Percentiles rank a stretch among this genome's conserved stretches.
Evolutionary conservation across 257 asterid species (phyloP).

Genomic region (Parsonsia alboflavescens): DNA sequence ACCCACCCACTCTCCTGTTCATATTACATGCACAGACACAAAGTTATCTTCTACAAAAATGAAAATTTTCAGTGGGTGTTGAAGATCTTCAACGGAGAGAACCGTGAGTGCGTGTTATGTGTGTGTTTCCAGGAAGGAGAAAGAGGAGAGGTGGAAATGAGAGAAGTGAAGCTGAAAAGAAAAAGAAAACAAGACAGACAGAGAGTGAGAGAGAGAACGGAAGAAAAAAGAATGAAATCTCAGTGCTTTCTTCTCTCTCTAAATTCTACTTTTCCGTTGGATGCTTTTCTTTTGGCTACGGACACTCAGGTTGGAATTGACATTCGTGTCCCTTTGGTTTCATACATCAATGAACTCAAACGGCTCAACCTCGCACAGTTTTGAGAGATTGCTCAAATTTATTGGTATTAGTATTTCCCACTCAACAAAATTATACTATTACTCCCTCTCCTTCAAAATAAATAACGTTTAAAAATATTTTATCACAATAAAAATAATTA

Average conservation of each 20-base stretch:
- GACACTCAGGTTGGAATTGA: slow-evolving; percentile 15
- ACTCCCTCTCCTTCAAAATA: too few species aligned
- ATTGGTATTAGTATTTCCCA: too few species aligned
- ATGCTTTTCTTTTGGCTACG: slow-evolving; percentile 21
- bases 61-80: background rate
- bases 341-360: slow-evolving; percentile 5
- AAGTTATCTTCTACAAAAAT: background rate
- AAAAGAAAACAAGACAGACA: background rate
- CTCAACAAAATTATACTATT: too few species aligned
- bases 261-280: slow-evolving; percentile 40
- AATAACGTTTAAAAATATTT: too few species aligned
- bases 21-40: slow-evolving; percentile 20
- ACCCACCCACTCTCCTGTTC: slow-evolving; percentile 36
- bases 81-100: background rate
- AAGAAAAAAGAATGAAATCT: slow-evolving; percentile 16
- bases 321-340: slow-evolving; percentile 16
- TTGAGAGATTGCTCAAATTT: too few species aligned
- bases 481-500: too few species aligned
- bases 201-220: slow-evolving; percentile 1
- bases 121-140: background rate
- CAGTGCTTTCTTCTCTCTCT: slow-evolving; percentile 20
- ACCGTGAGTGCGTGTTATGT: background rate
- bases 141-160: background rate
- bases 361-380: background rate
- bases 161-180: background rate